Conservation (phyloP, 345 rosid species). For the Ricinus communis region DNA sequence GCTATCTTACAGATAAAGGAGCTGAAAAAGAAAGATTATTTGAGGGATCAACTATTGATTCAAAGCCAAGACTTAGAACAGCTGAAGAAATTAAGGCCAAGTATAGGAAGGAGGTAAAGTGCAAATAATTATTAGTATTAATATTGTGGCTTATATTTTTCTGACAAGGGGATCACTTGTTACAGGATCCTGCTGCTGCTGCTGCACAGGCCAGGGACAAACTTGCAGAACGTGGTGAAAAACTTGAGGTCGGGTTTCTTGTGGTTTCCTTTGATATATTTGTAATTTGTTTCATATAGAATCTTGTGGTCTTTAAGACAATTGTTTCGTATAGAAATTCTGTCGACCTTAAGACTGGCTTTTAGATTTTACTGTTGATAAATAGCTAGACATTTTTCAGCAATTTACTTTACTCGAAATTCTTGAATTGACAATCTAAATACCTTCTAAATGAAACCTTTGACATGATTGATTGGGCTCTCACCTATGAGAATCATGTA, state of each 20-base stretch:
- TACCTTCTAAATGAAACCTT: background rate
- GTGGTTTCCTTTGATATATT: conserved; percentile 5
- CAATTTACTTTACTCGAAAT: too few species aligned
- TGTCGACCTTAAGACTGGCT: too few species aligned
- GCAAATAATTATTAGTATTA: conserved; percentile 4
- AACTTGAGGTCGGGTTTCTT: conserved; percentile 57
- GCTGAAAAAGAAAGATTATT: conserved; percentile 61
- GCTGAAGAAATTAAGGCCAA: conserved; percentile 84
- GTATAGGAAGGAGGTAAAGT: conserved; percentile 53
- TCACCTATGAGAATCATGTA: background rate
- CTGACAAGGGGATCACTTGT: conserved; percentile 25
- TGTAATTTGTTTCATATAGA: background rate
- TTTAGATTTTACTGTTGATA: too few species aligned
- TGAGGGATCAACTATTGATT: conserved; percentile 56
- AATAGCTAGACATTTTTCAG: too few species aligned
- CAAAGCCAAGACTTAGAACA: conserved; percentile 65
- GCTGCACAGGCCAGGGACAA: conserved; percentile 76
- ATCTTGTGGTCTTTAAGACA: background rate
- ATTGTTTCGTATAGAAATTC: too few species aligned
- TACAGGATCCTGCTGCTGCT: conserved; percentile 68
- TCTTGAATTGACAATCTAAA: too few species aligned
- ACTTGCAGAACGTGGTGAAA: conserved; percentile 72
- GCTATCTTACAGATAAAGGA: conserved; percentile 46
- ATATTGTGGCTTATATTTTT: conserved; percentile 5
- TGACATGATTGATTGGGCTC: too few species aligned